A percentile compares a stretch with the other conserved stretches of the same genome.
Conservation (phyloP, 2,329 filamentous ascomycete species). For the Volutella citrinella region DNA sequence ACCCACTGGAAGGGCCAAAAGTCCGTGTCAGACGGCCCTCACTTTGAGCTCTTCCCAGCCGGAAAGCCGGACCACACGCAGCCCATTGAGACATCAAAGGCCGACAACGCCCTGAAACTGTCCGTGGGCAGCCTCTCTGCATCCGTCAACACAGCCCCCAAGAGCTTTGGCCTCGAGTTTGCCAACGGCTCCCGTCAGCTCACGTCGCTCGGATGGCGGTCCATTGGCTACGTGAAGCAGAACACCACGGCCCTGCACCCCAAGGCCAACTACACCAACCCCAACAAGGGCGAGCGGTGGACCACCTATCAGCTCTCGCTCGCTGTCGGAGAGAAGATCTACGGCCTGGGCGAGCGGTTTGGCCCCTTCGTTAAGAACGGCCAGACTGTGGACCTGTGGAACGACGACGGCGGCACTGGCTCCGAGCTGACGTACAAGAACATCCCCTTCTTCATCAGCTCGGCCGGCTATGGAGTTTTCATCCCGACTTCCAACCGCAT, state of each 20-base stretch:
- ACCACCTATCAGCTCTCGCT: constrained; percentile 24
- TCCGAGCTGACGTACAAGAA: constrained; percentile 73
- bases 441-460: constrained; percentile 66
- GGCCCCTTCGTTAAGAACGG: constrained; percentile 75
- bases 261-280: constrained; percentile 4
- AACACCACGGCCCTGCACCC: constrained; percentile 3
- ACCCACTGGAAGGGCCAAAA: constrained; percentile 4
- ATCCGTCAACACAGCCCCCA: constrained; percentile 1
- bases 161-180: constrained; percentile 1
- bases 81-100: constrained; percentile 1
- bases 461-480: constrained; percentile 73
- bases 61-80: background rate
- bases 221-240: constrained; percentile 1
- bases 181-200: background rate
- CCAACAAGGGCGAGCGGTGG: constrained; percentile 3
- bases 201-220: constrained; percentile 1
- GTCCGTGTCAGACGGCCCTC: background rate
- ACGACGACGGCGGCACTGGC: constrained; percentile 62
- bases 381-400: constrained; percentile 64
- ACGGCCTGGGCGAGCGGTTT: constrained; percentile 74
- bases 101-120: background rate
- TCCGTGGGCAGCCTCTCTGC: background rate
- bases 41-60: constrained; percentile 2
- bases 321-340: constrained; percentile 62
- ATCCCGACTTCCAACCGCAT: constrained; percentile 68